A percentile compares a stretch with the other conserved stretches of the same genome.
phyloP scores from a whole-genome alignment of 164 flowering plant genomes.

The Warburgia ugandensis region DNA sequence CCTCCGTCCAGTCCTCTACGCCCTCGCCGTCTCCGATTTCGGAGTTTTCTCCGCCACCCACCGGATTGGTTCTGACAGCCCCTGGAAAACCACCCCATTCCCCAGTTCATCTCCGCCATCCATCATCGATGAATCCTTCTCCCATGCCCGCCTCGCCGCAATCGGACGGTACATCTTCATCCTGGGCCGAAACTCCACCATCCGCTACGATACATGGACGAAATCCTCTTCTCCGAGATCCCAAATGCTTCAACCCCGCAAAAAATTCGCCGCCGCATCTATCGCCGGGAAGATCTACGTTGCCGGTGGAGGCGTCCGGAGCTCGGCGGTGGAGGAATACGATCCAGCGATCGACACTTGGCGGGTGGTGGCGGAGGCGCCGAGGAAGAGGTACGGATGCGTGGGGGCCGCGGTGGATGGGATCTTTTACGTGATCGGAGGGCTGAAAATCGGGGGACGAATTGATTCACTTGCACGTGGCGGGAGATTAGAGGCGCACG shows the following conservation, averaged over 20 bases:
- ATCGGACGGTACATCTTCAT: slow-evolving; percentile 47
- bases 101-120: slow-evolving; percentile 7
- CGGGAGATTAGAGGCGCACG: slow-evolving; percentile 36
- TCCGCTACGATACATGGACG: slow-evolving; percentile 61
- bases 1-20: slow-evolving; percentile 35
- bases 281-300: slow-evolving; percentile 56
- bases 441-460: slow-evolving; percentile 49
- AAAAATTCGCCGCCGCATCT: slow-evolving; percentile 64
- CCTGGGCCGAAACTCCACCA: slow-evolving; percentile 28
- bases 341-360: slow-evolving; percentile 55
- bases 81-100: slow-evolving; percentile 30
- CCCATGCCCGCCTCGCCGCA: slow-evolving; percentile 41
- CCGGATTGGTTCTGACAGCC: slow-evolving; percentile 9
- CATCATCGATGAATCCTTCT: slow-evolving; percentile 16
- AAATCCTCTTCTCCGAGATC: slow-evolving; percentile 22
- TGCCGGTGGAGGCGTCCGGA: slow-evolving; percentile 56
- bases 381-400: slow-evolving; percentile 73
- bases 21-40: slow-evolving; percentile 31
- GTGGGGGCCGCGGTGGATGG: slow-evolving; percentile 75
- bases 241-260: slow-evolving; percentile 46
- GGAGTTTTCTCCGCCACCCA: slow-evolving; percentile 33
- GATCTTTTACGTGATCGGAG: slow-evolving; percentile 74
- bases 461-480: slow-evolving; percentile 19
- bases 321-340: slow-evolving; percentile 69
- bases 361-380: slow-evolving; percentile 54